Evolutionary conservation across 2,329 filamentous ascomycete species (phyloP).

Genomic region (Penicillium sp.): DNA sequence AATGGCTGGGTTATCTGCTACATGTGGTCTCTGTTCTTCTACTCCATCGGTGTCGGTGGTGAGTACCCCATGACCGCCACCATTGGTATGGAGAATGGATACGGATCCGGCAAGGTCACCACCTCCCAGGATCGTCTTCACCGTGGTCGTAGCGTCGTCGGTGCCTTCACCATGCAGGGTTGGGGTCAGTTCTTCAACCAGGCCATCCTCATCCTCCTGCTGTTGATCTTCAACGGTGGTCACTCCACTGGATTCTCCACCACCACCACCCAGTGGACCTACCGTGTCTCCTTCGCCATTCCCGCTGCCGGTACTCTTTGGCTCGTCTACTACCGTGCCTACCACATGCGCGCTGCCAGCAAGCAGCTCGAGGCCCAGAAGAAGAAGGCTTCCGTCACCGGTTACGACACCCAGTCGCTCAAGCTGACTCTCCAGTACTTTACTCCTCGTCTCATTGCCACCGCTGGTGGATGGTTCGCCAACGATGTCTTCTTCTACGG

Average conservation of each 20-base stretch:
- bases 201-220: conserved; percentile 77
- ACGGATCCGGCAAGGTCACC: conserved; percentile 78
- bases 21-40: conserved; percentile 90
- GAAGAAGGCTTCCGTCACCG: conserved; percentile 82
- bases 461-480: conserved; percentile 86
- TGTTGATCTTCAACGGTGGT: conserved; percentile 85
- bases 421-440: conserved; percentile 78
- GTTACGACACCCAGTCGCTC: conserved; percentile 83
- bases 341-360: conserved; percentile 85
- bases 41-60: conserved; percentile 67
- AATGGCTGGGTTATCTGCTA: conserved; percentile 98
- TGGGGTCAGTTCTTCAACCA: conserved; percentile 98
- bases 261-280: conserved; percentile 79
- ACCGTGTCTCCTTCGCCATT: conserved; percentile 87
- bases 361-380: conserved; percentile 82
- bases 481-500: conserved; percentile 99
- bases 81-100: conserved; percentile 86
- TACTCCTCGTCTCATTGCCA: conserved; percentile 80
- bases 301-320: conserved; percentile 87
- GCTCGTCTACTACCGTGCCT: conserved; percentile 93
- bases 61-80: conserved; percentile 98
- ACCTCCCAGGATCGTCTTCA: conserved; percentile 91
- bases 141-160: conserved; percentile 91
- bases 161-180: conserved; percentile 96
- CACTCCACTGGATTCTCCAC: conserved; percentile 70